These are phyloP conservation scores for Periglandula ipomoeae DNA, from an alignment of 2,329 filamentous ascomycete genomes.

Conservation along the genomic window DNA sequence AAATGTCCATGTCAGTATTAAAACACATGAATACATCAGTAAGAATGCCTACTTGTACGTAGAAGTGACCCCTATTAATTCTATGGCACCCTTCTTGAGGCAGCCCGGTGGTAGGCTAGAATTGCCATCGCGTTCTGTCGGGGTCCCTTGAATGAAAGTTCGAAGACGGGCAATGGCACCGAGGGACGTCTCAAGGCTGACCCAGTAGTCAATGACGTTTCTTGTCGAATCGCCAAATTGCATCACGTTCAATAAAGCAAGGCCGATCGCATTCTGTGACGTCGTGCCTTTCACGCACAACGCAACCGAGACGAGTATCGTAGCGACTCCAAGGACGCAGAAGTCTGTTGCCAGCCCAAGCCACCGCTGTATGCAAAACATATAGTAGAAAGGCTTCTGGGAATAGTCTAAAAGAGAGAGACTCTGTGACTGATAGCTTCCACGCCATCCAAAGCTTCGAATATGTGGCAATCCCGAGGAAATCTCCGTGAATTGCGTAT, in stretches of 20 bases:
- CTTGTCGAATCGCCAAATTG: neutral
- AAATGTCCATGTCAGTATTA: neutral
- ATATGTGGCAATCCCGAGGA: too few relatives aligned
- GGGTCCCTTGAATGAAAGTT: neutral
- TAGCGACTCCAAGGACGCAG: constrained; percentile 33
- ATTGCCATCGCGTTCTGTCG: neutral
- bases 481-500: constrained; percentile 9
- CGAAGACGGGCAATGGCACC: neutral
- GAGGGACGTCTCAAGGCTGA: neutral
- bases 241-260: neutral
- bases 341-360: constrained; percentile 38
- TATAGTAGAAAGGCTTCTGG: too few relatives aligned
- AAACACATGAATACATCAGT: neutral
- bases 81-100: neutral
- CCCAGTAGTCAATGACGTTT: neutral
- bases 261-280: constrained; percentile 3
- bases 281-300: constrained; percentile 16
- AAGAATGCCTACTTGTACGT: neutral
- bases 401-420: too few relatives aligned
- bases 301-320: constrained; percentile 34
- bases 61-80: neutral
- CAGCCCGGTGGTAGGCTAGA: neutral
- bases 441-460: too few relatives aligned
- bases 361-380: constrained; percentile 40
- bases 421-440: too few relatives aligned